Conservation (phyloP, 768 basidiomycete genomes). For the Rossbeevera mucosa region DNA sequence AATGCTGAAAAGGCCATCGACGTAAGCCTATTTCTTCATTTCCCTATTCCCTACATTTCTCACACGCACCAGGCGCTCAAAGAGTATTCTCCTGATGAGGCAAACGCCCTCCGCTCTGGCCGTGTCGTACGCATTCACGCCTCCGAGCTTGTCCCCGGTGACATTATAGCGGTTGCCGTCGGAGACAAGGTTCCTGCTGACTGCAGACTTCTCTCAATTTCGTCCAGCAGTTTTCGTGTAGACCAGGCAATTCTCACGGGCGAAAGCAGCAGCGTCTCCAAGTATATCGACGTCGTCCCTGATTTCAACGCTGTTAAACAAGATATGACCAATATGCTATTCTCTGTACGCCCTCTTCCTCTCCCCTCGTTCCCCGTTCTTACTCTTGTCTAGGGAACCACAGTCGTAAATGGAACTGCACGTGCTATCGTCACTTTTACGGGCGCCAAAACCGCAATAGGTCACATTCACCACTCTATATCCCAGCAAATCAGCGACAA, state of each 20-base stretch:
- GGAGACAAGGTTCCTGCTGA: conserved; percentile 97
- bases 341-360: conserved; percentile 55
- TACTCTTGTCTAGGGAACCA: conserved; percentile 65
- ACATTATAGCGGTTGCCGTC: conserved; percentile 85
- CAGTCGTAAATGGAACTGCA: conserved; percentile 90
- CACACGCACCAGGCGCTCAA: conserved; percentile 68
- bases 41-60: background rate
- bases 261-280: conserved; percentile 86
- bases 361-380: background rate
- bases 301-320: conserved; percentile 89
- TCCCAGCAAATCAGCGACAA: conserved; percentile 90
- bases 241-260: conserved; percentile 98
- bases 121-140: conserved; percentile 73
- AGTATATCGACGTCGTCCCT: conserved; percentile 60
- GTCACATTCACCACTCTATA: conserved; percentile 96
- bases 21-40: conserved; percentile 46
- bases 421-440: conserved; percentile 85
- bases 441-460: conserved; percentile 85
- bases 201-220: conserved; percentile 82
- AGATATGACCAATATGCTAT: conserved; percentile 96
- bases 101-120: conserved; percentile 79
- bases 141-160: conserved; percentile 88
- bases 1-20: conserved; percentile 97
- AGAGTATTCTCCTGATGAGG: conserved; percentile 96
- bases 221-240: conserved; percentile 89